phyloP scores from a whole-genome alignment of 495 filamentous ascomycete genomes.

The Aspergillus leporis region DNA sequence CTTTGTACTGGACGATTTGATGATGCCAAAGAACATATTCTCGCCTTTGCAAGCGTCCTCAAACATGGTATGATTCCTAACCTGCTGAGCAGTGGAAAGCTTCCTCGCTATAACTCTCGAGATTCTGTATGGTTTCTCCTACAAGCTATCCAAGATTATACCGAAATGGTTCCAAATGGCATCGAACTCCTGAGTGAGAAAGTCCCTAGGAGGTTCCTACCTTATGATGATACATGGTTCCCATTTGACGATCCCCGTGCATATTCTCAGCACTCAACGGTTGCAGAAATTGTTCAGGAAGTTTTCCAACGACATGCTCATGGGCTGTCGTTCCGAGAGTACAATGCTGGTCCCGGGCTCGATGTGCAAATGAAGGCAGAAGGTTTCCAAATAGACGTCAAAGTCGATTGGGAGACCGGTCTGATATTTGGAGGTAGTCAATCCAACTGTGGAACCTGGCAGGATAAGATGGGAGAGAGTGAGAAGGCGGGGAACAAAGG shows the following conservation, averaged over 20 bases:
- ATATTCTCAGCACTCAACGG: constrained; percentile 76
- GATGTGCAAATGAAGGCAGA: constrained; percentile 92
- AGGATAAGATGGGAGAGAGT: constrained; percentile 99
- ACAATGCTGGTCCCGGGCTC: constrained; percentile 83
- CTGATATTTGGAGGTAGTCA: constrained; percentile 94
- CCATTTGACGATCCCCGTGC: constrained; percentile 74
- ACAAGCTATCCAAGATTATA: constrained; percentile 93
- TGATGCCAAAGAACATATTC: constrained; percentile 90
- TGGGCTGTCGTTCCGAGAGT: constrained; percentile 89
- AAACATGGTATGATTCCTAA: constrained; percentile 99
- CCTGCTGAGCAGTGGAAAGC: constrained; percentile 77
- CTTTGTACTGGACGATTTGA: constrained; percentile 84
- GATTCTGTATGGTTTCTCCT: constrained; percentile 98
- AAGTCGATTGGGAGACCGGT: constrained; percentile 90
- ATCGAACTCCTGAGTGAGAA: constrained; percentile 70
- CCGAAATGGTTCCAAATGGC: constrained; percentile 78
- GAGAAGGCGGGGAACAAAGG: constrained; percentile 88
- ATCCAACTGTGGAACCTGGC: constrained; percentile 97
- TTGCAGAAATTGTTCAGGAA: constrained; percentile 91
- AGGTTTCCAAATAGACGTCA: constrained; percentile 88
- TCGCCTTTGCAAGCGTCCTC: constrained; percentile 92
- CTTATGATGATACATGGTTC: constrained; percentile 95
- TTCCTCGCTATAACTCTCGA: constrained; percentile 94
- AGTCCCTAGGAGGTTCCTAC: constrained; percentile 84
- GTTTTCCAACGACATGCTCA: constrained; percentile 85